phyloP scores from a whole-genome alignment of 2,329 filamentous ascomycete species.

The Scedosporium apiospermum region DNA sequence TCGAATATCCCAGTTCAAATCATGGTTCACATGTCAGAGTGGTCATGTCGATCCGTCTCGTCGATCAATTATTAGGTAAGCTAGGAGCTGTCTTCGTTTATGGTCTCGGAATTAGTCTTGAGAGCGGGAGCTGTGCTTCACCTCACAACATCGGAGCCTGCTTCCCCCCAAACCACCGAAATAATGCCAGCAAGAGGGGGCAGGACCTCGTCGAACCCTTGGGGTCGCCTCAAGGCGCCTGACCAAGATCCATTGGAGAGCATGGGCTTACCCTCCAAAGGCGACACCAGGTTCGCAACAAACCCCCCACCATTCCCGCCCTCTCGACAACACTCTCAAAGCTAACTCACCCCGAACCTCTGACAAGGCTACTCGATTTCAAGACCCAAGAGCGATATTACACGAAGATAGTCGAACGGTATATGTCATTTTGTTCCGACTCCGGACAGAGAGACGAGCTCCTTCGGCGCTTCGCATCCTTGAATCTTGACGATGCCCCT shows the following conservation, averaged over 20 bases:
- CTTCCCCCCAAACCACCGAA: background rate
- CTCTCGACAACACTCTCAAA: background rate
- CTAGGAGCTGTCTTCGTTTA: background rate
- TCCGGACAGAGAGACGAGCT: conserved; percentile 63
- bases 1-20: too few species aligned
- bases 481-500: conserved; percentile 24
- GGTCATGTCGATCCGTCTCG: background rate
- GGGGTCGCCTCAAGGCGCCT: conserved; percentile 64
- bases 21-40: background rate
- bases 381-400: conserved; percentile 81
- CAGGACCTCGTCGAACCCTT: conserved; percentile 40
- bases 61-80: background rate
- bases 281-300: conserved; percentile 62
- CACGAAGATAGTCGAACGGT: conserved; percentile 76
- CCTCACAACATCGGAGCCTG: background rate
- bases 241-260: conserved; percentile 68
- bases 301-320: background rate
- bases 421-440: conserved; percentile 79
- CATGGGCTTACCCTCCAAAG: conserved; percentile 83
- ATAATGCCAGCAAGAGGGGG: conserved; percentile 12
- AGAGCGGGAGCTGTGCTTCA: background rate
- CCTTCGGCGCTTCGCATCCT: conserved; percentile 62
- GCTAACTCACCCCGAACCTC: conserved; percentile 6
- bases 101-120: background rate
- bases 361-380: conserved; percentile 55